Conservation (phyloP, 179 eudicot genomes). For the Sideroxylon spinosum region DNA sequence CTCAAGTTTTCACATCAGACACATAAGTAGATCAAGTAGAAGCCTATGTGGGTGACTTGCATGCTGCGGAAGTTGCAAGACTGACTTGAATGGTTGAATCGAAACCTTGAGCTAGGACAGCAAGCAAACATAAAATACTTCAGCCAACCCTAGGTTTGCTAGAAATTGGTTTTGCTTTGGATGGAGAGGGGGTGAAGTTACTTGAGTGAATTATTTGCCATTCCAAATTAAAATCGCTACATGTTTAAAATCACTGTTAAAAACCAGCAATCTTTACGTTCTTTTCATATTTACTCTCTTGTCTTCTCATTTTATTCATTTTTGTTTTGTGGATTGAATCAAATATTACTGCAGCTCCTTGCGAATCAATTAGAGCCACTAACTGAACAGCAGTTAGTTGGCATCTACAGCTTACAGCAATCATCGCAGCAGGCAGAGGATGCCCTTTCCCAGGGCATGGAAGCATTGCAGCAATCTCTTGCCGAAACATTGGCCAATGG, state of each 20-base stretch:
- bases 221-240: neutral
- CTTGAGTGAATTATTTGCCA: neutral
- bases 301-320: neutral
- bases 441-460: slow-evolving; percentile 97
- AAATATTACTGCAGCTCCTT: slow-evolving; percentile 58
- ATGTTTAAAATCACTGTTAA: neutral
- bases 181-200: neutral
- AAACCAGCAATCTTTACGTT: neutral
- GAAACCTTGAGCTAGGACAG: neutral
- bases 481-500: slow-evolving; percentile 79
- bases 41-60: neutral
- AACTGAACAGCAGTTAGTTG: slow-evolving; percentile 77
- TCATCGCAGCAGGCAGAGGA: slow-evolving; percentile 93
- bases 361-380: slow-evolving; percentile 82
- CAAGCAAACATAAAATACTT: neutral
- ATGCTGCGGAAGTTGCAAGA: neutral
- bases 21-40: neutral
- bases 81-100: neutral
- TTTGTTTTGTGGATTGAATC: slow-evolving; percentile 2
- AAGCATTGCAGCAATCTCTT: slow-evolving; percentile 86
- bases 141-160: neutral
- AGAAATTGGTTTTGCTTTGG: neutral
- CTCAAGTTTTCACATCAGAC: no score
- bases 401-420: slow-evolving; percentile 69
- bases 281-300: neutral